Conservation (phyloP, 148 eudicot genomes). For the Silene uniflora region DNA sequence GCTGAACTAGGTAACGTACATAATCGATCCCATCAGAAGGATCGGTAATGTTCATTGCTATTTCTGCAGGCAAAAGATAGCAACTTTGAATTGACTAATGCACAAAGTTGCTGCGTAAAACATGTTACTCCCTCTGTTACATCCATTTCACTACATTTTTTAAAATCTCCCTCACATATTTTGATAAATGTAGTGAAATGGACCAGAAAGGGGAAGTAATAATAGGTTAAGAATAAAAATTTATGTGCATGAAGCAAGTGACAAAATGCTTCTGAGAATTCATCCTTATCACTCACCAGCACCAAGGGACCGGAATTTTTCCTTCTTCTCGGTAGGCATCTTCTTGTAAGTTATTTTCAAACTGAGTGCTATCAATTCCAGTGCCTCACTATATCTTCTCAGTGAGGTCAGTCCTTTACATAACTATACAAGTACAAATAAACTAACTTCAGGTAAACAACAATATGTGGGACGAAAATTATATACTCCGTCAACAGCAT, state of each 20-base stretch:
- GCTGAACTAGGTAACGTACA: slow-evolving; percentile 60
- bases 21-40: slow-evolving; percentile 72
- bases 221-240: background rate
- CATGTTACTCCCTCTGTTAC: no score
- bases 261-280: no score
- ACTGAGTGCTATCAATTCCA: slow-evolving; percentile 56
- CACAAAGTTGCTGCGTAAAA: background rate
- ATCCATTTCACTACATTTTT: no score
- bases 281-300: slow-evolving; percentile 62
- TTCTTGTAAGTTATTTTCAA: slow-evolving; percentile 55
- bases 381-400: slow-evolving; percentile 69
- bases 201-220: no score
- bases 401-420: slow-evolving; percentile 59
- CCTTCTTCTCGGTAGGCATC: slow-evolving; percentile 55
- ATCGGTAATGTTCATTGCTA: slow-evolving; percentile 61
- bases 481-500: background rate
- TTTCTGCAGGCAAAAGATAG: slow-evolving; percentile 39
- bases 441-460: background rate
- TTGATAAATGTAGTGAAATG: no score
- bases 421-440: slow-evolving; percentile 39
- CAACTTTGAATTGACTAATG: background rate
- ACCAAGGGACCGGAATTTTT: slow-evolving; percentile 73
- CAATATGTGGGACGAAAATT: background rate
- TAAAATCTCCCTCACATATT: no score
- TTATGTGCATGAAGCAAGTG: no score